phyloP scores from a whole-genome alignment of 2,329 filamentous ascomycete genomes.

The Scedosporium minutisporum region DNA sequence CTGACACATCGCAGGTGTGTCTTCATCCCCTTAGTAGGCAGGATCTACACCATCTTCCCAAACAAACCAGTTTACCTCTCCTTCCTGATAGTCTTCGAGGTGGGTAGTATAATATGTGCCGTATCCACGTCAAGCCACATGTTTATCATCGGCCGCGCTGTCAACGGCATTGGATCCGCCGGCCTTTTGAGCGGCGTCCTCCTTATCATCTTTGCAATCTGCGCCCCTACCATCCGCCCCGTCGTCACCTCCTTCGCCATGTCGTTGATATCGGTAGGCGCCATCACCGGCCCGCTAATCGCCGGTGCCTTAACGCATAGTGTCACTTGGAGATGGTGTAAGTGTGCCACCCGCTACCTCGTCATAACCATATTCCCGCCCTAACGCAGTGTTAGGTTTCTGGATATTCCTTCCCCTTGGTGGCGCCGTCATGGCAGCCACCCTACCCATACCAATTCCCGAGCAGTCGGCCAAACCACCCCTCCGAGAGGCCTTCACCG shows the following conservation, averaged over 20 bases:
- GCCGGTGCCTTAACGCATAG: conserved; percentile 30
- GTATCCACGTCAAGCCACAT: conserved; percentile 28
- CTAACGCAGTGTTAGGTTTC: conserved; percentile 6
- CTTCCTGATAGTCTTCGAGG: conserved; percentile 16
- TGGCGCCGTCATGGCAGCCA: conserved; percentile 19
- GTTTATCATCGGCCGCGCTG: conserved; percentile 32
- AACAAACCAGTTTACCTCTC: conserved; percentile 28
- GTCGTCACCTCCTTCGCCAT: conserved; percentile 15
- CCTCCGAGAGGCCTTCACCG: conserved; percentile 9
- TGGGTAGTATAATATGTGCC: conserved; percentile 25
- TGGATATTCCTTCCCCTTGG: conserved; percentile 19
- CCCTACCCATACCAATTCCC: not conserved
- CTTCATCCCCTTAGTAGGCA: conserved; percentile 29
- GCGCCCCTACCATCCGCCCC: conserved; percentile 14
- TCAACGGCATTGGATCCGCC: conserved; percentile 28
- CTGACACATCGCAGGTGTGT: conserved; percentile 12
- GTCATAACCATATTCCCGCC: no score
- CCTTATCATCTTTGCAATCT: conserved; percentile 15
- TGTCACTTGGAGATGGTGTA: conserved; percentile 29
- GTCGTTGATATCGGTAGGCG: conserved; percentile 26
- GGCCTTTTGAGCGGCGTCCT: conserved; percentile 26
- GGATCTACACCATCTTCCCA: conserved; percentile 35
- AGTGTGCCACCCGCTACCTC: not conserved
- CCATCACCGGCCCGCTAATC: conserved; percentile 35
- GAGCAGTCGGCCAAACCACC: conserved; percentile 8